Percentiles rank a stretch among this genome's conserved stretches.
Evolutionary conservation across 176 grass and related monocot species (phyloP).

Genomic region (Pontederia crassipes): DNA sequence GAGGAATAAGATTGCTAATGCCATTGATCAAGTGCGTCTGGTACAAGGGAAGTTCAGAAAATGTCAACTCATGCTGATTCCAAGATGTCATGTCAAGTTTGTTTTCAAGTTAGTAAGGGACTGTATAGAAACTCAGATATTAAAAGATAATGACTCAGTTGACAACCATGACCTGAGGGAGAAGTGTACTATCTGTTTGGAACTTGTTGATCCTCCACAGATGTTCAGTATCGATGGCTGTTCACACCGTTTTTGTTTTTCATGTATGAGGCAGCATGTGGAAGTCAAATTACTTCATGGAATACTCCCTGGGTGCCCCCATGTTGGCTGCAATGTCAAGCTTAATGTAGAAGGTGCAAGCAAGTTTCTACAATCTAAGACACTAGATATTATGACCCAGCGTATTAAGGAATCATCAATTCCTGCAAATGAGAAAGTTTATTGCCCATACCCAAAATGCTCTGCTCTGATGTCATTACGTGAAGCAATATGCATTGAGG

Average conservation of each 20-base stretch:
- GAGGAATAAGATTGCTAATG: slow-evolving; percentile 29
- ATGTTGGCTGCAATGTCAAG: slow-evolving; percentile 56
- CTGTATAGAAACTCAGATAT: slow-evolving; percentile 39
- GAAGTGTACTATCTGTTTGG: slow-evolving; percentile 71
- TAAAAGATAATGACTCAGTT: slow-evolving; percentile 19
- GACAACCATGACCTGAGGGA: slow-evolving; percentile 33
- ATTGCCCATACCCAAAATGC: slow-evolving; percentile 66
- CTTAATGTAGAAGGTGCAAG: slow-evolving; percentile 42
- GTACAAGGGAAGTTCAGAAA: slow-evolving; percentile 38
- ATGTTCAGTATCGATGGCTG: slow-evolving; percentile 51
- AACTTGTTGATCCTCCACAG: slow-evolving; percentile 43
- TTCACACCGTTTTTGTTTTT: slow-evolving; percentile 62
- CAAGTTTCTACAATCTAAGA: slow-evolving; percentile 31
- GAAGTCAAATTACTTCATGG: slow-evolving; percentile 54
- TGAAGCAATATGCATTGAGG: slow-evolving; percentile 28
- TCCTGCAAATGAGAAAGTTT: slow-evolving; percentile 51
- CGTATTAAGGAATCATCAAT: slow-evolving; percentile 57
- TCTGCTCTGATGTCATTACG: slow-evolving; percentile 53
- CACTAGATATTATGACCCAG: slow-evolving; percentile 52
- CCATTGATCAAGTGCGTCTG: slow-evolving; percentile 34
- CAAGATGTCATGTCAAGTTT: slow-evolving; percentile 23
- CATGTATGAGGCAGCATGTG: slow-evolving; percentile 76
- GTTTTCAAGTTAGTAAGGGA: slow-evolving; percentile 59
- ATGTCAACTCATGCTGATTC: slow-evolving; percentile 32
- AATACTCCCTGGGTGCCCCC: slow-evolving; percentile 52